Conservation (phyloP, 2,329 filamentous ascomycete genomes). For the Orbilia blumenaviensis region DNA sequence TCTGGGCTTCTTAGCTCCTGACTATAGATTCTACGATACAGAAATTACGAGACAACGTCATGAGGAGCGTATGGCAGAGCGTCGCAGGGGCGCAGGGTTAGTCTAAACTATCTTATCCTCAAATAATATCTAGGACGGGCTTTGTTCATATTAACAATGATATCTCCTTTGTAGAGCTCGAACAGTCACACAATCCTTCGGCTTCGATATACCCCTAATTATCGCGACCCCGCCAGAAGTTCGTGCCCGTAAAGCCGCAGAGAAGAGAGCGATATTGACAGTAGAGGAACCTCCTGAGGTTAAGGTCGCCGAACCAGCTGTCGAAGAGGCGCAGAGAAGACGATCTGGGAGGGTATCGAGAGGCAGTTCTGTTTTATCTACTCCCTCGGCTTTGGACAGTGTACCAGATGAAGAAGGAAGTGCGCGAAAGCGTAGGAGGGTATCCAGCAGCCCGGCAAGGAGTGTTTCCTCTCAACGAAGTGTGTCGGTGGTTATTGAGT, state of each 20-base stretch:
- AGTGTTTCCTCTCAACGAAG: constrained; percentile 29
- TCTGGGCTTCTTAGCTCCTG: neutral
- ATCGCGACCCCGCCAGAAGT: constrained; percentile 35
- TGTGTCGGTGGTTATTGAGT: constrained; percentile 22
- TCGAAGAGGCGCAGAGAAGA: constrained; percentile 29
- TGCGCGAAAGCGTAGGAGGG: constrained; percentile 30
- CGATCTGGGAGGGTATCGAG: constrained; percentile 32
- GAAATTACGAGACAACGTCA: constrained; percentile 51
- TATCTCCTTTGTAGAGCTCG: constrained; percentile 4
- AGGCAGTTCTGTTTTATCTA: constrained; percentile 33
- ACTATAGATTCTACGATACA: neutral
- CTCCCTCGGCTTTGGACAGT: constrained; percentile 27
- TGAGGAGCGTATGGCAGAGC: constrained; percentile 53
- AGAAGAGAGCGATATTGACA: neutral
- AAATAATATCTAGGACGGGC: neutral
- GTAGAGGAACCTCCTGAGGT: neutral
- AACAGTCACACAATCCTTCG: constrained; percentile 46
- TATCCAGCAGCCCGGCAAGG: constrained; percentile 23
- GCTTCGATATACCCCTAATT: constrained; percentile 52
- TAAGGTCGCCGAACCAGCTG: neutral
- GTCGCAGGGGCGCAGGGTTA: constrained; percentile 47
- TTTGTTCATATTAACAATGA: neutral
- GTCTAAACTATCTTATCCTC: neutral
- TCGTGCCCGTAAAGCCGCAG: constrained; percentile 22
- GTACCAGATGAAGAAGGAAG: constrained; percentile 27